phyloP scores from a whole-genome alignment of 805 yeast genomes.

The Pichia sporocuriosa region DNA sequence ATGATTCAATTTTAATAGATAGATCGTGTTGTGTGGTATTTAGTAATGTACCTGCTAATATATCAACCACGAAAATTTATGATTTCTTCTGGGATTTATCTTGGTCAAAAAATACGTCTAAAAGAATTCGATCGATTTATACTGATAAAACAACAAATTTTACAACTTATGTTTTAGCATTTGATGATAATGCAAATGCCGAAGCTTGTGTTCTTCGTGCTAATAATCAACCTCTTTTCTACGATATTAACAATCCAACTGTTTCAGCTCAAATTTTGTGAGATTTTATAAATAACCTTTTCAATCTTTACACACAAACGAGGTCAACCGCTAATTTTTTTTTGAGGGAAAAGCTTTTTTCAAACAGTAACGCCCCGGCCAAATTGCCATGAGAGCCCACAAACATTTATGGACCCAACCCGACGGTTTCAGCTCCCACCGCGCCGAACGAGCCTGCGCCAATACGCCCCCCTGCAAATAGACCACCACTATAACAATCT shows the following conservation, averaged over 20 bases:
- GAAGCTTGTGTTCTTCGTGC: slow-evolving; percentile 43
- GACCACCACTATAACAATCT: too few relatives aligned
- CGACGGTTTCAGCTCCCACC: too few relatives aligned
- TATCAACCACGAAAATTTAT: slow-evolving; percentile 31
- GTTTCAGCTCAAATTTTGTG: slow-evolving; percentile 30
- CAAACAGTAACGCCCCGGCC: too few relatives aligned
- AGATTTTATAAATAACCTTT: too few relatives aligned
- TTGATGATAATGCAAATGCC: slow-evolving; percentile 41
- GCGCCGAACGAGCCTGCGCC: too few relatives aligned
- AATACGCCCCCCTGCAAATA: too few relatives aligned
- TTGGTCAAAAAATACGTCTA: slow-evolving; percentile 27
- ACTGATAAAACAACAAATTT: slow-evolving; percentile 10
- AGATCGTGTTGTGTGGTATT: slow-evolving; percentile 31
- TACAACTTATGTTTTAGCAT: slow-evolving; percentile 35
- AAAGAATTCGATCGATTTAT: slow-evolving; percentile 13
- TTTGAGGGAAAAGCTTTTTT: too few relatives aligned
- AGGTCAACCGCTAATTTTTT: too few relatives aligned
- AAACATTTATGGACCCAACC: too few relatives aligned
- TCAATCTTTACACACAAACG: too few relatives aligned
- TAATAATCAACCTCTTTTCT: slow-evolving; percentile 39
- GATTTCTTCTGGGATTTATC: slow-evolving; percentile 44
- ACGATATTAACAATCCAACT: slow-evolving; percentile 23
- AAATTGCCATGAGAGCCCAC: too few relatives aligned
- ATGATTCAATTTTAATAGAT: neutral
- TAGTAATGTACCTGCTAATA: slow-evolving; percentile 40